Conservation (phyloP, 176 grass and related monocot species). For the Aegilops longissima region DNA sequence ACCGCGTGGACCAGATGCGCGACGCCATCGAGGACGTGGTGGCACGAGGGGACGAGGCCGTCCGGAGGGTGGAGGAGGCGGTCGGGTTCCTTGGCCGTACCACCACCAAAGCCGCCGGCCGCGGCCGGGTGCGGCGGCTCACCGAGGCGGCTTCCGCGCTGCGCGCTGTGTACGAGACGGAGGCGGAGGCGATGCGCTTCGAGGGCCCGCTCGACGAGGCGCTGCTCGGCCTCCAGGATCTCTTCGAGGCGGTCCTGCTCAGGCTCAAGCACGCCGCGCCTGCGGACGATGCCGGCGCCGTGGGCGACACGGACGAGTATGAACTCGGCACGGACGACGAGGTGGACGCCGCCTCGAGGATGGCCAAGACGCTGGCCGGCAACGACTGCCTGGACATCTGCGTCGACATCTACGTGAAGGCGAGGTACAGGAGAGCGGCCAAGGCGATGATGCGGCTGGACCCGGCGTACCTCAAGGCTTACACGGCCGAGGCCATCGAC, state of each 20-base stretch:
- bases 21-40: constrained; percentile 41
- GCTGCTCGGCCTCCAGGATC: constrained; percentile 54
- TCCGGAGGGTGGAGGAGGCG: constrained; percentile 52
- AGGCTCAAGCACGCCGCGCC: constrained; percentile 48
- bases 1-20: constrained; percentile 49
- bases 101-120: constrained; percentile 54
- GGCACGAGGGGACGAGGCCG: constrained; percentile 46
- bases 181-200: constrained; percentile 64
- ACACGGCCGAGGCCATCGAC: constrained; percentile 55
- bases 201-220: constrained; percentile 65
- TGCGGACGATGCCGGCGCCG: neutral
- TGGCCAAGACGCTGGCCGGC: constrained; percentile 51
- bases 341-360: constrained; percentile 45
- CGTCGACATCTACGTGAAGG: constrained; percentile 69
- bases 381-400: constrained; percentile 77
- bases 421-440: constrained; percentile 61
- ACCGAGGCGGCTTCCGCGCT: constrained; percentile 50
- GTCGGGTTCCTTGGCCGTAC: constrained; percentile 66
- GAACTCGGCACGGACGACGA: constrained; percentile 43
- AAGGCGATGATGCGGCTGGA: constrained; percentile 74
- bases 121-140: constrained; percentile 42
- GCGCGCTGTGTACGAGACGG: constrained; percentile 47
- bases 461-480: constrained; percentile 62
- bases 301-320: neutral
- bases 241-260: constrained; percentile 53